phyloP scores from a whole-genome alignment of 768 basidiomycete species.

The Leccinum truebloodii region DNA sequence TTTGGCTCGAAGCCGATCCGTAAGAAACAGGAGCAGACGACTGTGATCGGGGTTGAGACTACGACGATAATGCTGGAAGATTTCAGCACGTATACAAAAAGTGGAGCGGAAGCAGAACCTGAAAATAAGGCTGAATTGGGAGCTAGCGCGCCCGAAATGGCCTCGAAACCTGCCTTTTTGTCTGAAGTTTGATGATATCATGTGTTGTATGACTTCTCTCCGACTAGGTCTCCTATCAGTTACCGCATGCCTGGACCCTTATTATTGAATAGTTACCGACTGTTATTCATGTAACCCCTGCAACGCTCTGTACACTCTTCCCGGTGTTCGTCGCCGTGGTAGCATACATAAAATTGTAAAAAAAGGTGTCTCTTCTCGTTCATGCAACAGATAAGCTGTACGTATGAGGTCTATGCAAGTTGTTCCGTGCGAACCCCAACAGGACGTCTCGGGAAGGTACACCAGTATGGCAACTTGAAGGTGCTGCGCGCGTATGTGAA shows the following conservation, averaged over 20 bases:
- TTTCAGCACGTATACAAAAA: background rate
- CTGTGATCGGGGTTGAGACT: background rate
- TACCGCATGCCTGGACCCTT: background rate
- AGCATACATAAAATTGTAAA: background rate
- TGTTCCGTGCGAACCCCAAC: background rate
- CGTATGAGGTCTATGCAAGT: too few species aligned
- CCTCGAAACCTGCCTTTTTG: background rate
- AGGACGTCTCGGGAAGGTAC: background rate
- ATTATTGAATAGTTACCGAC: background rate
- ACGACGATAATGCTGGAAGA: background rate
- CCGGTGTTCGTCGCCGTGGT: background rate
- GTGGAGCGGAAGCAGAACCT: background rate
- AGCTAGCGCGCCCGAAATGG: background rate
- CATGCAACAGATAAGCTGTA: background rate
- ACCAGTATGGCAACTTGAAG: background rate
- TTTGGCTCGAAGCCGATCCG: background rate
- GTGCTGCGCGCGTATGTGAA: background rate
- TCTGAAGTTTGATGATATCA: background rate
- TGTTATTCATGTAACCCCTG: background rate
- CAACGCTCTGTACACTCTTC: background rate
- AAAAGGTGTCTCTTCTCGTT: background rate
- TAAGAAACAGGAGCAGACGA: background rate
- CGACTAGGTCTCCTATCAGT: background rate
- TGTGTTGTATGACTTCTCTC: background rate
- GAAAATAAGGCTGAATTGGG: background rate